phyloP scores from a whole-genome alignment of 306 rosid genomes.

The Quillaja saponaria region DNA sequence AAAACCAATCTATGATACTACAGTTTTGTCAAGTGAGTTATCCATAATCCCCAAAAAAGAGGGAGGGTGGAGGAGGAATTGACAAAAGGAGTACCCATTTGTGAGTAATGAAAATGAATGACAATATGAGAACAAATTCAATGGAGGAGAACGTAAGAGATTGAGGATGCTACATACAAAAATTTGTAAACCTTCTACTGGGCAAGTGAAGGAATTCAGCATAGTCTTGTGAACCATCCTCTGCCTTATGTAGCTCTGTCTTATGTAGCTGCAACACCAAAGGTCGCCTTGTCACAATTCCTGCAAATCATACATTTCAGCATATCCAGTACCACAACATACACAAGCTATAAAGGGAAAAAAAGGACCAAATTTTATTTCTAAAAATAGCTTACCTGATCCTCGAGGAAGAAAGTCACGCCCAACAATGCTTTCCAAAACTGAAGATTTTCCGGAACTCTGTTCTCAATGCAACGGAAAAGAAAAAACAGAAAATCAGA shows the following conservation, averaged over 20 bases:
- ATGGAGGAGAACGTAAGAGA: too few species aligned
- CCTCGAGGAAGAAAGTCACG: conserved; percentile 98
- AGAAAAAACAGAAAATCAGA: not conserved
- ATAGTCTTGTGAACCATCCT: conserved; percentile 64
- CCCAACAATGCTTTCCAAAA: conserved; percentile 91
- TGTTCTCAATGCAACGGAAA: conserved; percentile 36
- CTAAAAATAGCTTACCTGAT: conserved; percentile 54
- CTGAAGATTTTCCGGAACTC: conserved; percentile 99
- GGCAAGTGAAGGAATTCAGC: conserved; percentile 96
- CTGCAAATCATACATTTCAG: conserved; percentile 45
- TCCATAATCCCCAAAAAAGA: too few species aligned
- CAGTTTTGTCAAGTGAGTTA: too few species aligned
- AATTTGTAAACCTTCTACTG: conserved; percentile 72
- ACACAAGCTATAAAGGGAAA: not conserved
- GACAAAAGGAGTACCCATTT: not conserved
- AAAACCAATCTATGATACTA: too few species aligned
- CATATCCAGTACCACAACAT: not conserved
- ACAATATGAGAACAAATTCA: not conserved
- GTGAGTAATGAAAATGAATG: not conserved
- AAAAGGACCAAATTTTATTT: not conserved
- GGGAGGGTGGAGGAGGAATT: too few species aligned
- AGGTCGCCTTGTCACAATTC: conserved; percentile 94
- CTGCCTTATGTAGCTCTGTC: conserved; percentile 85
- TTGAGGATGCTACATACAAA: conserved; percentile 59
- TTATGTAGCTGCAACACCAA: conserved; percentile 95